Evolutionary conservation across 176 grass and related monocot genomes (phyloP), one percentile per base, ranked within the genome.

Genomic region (Avena atlantica): DNA sequence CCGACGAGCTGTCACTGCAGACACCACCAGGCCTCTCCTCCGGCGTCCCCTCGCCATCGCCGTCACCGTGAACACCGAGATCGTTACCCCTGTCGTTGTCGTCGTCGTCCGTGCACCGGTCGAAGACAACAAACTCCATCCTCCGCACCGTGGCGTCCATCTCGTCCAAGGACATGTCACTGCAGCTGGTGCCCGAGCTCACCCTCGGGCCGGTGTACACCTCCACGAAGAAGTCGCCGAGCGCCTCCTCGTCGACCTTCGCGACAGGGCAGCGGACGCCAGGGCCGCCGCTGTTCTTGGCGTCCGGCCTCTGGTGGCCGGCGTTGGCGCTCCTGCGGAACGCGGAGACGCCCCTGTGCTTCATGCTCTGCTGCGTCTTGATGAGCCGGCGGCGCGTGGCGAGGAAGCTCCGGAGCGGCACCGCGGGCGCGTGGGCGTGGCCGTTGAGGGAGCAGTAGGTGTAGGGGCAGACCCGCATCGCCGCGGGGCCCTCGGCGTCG

Each of bases 311-410:
- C n/a, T 20, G 84, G n/a, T 14, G 78, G 65, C 27, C 27, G 27
- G 23, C 83, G 4, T 9, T 11, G 45, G 45, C 9, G 34, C 40
- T n/a, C 47, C 60, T 88, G 64, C 92, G 90, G 85, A 96, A 92
- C 12, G 90, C 90, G 11, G 94, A 91, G 59, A 93, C 51, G 79
- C 97, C 92, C 88, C 77, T 98, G 51, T 94, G 86, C 89, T 94
- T 96, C 88, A 98, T 91, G 76, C 87, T 96, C 90, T 94, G 88
- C 86, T 98, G 97, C 87, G 94, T 90, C 88, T 94, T 98, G 80
- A 98, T 91, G 36, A 95, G 81, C 42, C 89, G 88, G 19, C 94
- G 90, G 47, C 89, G 93, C 59, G 73, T 91, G 20, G 97, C 92
- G 47, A 96, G 86, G 85, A 98, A 96, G 56, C 89, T 87, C 85